Percentiles rank a stretch among this genome's conserved stretches.
These are phyloP conservation scores for Phialophora macrospora DNA, from an alignment of 2,329 filamentous ascomycete species.

Conservation along the genomic window DNA sequence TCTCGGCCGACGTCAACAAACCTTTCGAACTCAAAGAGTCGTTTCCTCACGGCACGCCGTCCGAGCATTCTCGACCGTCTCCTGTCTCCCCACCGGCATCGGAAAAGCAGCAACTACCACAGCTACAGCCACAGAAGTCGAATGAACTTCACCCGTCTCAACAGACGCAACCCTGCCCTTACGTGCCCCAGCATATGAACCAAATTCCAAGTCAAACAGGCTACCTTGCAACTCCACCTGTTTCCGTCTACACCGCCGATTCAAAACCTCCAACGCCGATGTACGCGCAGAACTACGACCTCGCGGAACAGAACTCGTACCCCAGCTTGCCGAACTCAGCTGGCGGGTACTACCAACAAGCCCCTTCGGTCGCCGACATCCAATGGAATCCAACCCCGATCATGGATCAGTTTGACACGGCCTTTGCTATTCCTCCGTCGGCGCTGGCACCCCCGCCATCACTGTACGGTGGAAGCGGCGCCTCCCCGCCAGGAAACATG, in stretches of 20 bases:
- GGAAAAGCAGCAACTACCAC: slow-evolving; percentile 53
- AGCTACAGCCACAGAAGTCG: slow-evolving; percentile 55
- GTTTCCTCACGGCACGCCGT: slow-evolving; percentile 85
- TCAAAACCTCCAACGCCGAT: slow-evolving; percentile 72
- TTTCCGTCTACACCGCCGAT: slow-evolving; percentile 73
- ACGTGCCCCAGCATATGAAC: slow-evolving; percentile 27
- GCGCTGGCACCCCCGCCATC: slow-evolving; percentile 36
- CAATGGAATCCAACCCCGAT: slow-evolving; percentile 87
- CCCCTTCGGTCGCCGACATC: slow-evolving; percentile 46
- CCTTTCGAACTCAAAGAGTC: slow-evolving; percentile 87
- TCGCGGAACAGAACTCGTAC: slow-evolving; percentile 23
- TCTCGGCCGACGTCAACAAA: slow-evolving; percentile 81
- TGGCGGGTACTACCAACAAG: slow-evolving; percentile 52
- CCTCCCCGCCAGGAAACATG: slow-evolving; percentile 42
- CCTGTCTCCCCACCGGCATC: slow-evolving; percentile 53
- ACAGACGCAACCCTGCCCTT: slow-evolving; percentile 19
- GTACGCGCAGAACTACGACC: slow-evolving; percentile 26
- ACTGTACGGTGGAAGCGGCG: slow-evolving; percentile 33
- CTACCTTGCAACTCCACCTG: slow-evolving; percentile 66
- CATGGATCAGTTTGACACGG: slow-evolving; percentile 87
- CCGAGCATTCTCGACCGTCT: slow-evolving; percentile 63
- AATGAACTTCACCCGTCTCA: slow-evolving; percentile 26
- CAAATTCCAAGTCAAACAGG: slow-evolving; percentile 27
- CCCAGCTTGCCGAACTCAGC: slow-evolving; percentile 42
- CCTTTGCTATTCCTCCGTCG: slow-evolving; percentile 75